Conservation (phyloP, 192 early-diverging fungal species). For the Tieghemiomyces parasiticus region DNA sequence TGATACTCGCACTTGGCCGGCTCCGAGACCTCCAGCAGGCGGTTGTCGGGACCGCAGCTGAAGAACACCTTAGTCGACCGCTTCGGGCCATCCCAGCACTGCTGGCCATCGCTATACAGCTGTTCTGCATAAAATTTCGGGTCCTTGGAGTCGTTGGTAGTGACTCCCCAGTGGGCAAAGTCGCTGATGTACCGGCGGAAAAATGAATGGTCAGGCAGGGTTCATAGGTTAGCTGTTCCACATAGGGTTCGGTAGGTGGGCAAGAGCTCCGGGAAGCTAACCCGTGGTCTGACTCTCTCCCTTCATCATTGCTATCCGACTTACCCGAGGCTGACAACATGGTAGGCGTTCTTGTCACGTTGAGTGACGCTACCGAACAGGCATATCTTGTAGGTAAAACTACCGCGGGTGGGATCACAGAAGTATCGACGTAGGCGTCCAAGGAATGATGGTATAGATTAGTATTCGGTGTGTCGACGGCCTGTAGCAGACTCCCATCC, state of each 20-base stretch:
- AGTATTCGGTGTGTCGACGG: no score
- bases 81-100: slow-evolving; percentile 93
- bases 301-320: no score
- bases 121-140: slow-evolving; percentile 36
- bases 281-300: no score
- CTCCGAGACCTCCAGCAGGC: slow-evolving; percentile 59
- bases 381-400: slow-evolving; percentile 65
- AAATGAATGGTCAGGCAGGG: no score
- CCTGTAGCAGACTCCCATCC: no score
- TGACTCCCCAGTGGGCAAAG: slow-evolving; percentile 33
- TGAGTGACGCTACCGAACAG: slow-evolving; percentile 63
- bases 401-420: slow-evolving; percentile 12
- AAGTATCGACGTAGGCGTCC: no score
- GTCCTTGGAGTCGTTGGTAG: slow-evolving; percentile 12
- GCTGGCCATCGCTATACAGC: slow-evolving; percentile 51
- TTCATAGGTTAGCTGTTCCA: no score
- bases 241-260: no score
- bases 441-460: no score
- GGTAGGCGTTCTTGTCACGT: slow-evolving; percentile 41
- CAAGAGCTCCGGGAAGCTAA: no score
- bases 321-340: slow-evolving; percentile 38
- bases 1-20: slow-evolving; percentile 91
- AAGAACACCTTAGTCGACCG: slow-evolving; percentile 55
- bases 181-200: no score
- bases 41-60: slow-evolving; percentile 58